Evolutionary conservation across 2,329 filamentous ascomycete species (phyloP).

Genomic region (Xylaria hypoxylon): DNA sequence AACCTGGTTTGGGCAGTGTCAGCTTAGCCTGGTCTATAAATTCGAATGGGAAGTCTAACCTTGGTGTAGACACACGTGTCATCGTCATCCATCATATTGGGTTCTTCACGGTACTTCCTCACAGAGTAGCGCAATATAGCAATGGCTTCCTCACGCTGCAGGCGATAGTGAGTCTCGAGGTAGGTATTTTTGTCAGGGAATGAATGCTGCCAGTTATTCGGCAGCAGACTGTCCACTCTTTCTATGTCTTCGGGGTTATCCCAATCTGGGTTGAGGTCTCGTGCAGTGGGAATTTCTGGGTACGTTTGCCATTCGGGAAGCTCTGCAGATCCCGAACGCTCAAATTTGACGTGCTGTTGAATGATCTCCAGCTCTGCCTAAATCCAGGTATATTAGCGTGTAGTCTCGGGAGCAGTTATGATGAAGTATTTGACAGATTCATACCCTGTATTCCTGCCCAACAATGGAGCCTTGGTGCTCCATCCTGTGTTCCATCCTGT

Average conservation of each 20-base stretch:
- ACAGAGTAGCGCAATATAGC: constrained; percentile 77
- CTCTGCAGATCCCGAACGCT: background rate
- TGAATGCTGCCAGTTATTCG: constrained; percentile 66
- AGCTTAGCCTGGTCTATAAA: background rate
- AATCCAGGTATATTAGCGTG: constrained; percentile 3
- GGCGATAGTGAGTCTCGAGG: constrained; percentile 77
- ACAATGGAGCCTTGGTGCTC: background rate
- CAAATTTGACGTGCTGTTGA: constrained; percentile 15
- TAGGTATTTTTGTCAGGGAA: constrained; percentile 75
- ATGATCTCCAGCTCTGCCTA: constrained; percentile 34
- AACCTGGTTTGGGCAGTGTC: constrained; percentile 61
- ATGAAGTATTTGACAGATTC: background rate
- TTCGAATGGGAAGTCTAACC: constrained; percentile 55
- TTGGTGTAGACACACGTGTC: constrained; percentile 76
- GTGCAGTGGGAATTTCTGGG: constrained; percentile 66
- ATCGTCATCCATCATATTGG: constrained; percentile 67
- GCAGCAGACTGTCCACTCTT: constrained; percentile 54
- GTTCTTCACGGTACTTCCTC: constrained; percentile 62
- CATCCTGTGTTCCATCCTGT: constrained; percentile 1
- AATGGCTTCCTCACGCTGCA: constrained; percentile 80
- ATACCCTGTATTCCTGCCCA: constrained; percentile 17
- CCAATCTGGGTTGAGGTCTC: constrained; percentile 61
- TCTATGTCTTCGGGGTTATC: constrained; percentile 38
- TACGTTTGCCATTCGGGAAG: constrained; percentile 40
- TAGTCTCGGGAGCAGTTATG: background rate